Conservation (phyloP, 148 eudicot genomes). For the Cornus controversa region DNA sequence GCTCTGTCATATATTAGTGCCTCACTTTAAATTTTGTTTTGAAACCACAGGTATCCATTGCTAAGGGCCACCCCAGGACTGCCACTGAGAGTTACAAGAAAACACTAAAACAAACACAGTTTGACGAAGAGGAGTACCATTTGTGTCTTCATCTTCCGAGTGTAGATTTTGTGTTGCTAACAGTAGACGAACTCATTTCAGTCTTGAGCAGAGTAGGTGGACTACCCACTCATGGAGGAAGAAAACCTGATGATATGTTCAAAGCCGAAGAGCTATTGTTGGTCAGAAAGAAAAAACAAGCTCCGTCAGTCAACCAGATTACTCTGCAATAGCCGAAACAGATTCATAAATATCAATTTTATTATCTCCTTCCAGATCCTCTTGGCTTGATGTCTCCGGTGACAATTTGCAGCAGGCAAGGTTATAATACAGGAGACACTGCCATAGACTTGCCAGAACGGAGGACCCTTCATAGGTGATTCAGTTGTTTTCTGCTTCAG, state of each 20-base stretch:
- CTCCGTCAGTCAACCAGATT: too few species aligned
- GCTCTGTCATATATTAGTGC: background rate
- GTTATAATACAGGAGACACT: background rate
- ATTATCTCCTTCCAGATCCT: background rate
- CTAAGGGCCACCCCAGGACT: slow-evolving; percentile 62
- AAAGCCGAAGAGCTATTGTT: background rate
- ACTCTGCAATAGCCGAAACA: background rate
- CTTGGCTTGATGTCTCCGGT: background rate
- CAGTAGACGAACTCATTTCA: slow-evolving; percentile 31
- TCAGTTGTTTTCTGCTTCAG: too few species aligned
- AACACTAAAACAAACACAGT: slow-evolving; percentile 39
- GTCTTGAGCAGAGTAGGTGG: background rate
- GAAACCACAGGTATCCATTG: slow-evolving; percentile 47
- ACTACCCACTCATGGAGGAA: background rate
- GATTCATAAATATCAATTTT: background rate
- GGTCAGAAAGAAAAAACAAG: background rate
- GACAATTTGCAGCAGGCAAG: background rate
- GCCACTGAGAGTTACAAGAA: slow-evolving; percentile 58
- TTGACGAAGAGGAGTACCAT: slow-evolving; percentile 42
- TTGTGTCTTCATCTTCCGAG: slow-evolving; percentile 48
- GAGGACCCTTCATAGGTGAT: background rate
- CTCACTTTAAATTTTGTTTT: background rate
- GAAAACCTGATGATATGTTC: background rate
- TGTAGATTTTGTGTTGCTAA: slow-evolving; percentile 41
- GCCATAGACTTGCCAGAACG: background rate